A percentile compares a stretch with the other conserved stretches of the same genome.
These are phyloP conservation scores for Ogataea saltuana DNA, from an alignment of 805 yeast genomes.

Conservation along the genomic window DNA sequence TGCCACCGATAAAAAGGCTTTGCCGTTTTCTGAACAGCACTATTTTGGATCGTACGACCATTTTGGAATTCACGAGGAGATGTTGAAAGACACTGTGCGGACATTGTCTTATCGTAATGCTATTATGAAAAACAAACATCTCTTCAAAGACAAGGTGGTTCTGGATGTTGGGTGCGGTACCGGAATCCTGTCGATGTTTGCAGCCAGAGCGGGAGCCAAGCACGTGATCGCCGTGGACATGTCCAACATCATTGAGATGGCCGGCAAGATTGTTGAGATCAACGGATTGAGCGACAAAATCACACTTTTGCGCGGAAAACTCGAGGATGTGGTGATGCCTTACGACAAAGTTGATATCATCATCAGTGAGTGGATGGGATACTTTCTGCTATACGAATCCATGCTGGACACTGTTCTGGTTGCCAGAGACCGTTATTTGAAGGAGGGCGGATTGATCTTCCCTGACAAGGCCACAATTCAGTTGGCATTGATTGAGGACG, in stretches of 20 bases:
- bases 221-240: slow-evolving; percentile 97
- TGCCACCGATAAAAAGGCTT: slow-evolving; percentile 66
- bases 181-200: slow-evolving; percentile 96
- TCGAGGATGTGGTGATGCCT: slow-evolving; percentile 90
- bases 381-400: slow-evolving; percentile 90
- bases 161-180: slow-evolving; percentile 99
- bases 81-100: slow-evolving; percentile 94
- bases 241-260: slow-evolving; percentile 95
- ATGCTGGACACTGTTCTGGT: slow-evolving; percentile 95
- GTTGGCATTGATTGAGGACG: slow-evolving; percentile 91
- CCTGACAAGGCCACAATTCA: slow-evolving; percentile 92
- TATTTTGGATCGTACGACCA: slow-evolving; percentile 95
- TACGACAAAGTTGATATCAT: slow-evolving; percentile 90
- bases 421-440: slow-evolving; percentile 89
- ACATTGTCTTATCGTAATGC: slow-evolving; percentile 91
- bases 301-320: slow-evolving; percentile 85
- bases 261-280: slow-evolving; percentile 78
- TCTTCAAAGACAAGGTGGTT: slow-evolving; percentile 91
- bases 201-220: slow-evolving; percentile 97
- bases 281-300: slow-evolving; percentile 87
- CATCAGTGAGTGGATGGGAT: slow-evolving; percentile 99
- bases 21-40: slow-evolving; percentile 82
- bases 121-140: slow-evolving; percentile 81
- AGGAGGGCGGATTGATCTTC: slow-evolving; percentile 83
- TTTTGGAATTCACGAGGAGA: slow-evolving; percentile 97